Evolutionary conservation across 1,139 yeast species (phyloP), one percentile per base, ranked within the genome.

Genomic region (Suhomyces panamericanus): DNA sequence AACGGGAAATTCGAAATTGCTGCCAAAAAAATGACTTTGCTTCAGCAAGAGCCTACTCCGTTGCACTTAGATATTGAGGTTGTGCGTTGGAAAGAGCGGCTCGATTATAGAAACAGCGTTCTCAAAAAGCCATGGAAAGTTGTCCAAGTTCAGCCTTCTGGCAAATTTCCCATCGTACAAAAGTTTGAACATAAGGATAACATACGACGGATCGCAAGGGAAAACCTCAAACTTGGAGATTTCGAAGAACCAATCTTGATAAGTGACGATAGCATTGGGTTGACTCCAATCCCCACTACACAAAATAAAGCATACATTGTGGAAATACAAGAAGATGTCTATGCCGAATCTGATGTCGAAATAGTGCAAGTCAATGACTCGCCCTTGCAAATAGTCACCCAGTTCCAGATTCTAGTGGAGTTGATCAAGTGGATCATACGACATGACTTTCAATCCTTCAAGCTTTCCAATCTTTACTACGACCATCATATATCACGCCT

Each of bases 401-500:
- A 62, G 29, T 54, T 58, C 33, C 69, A 63, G 37, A 47, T 65
- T 2, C 56, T 60, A 1, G 46, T 63, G 3, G 71, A 64, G 43
- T 55, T 71, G 7, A 50, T 74, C 17, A 54, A 54, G 33, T 67
- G 66, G 62, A 61, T 73, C 6, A 54, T 69, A 3, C 45, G 47
- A 3, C 50, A 53, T n/a, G 40, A 57, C 0, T 58, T 59, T 36
- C 24, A 39, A 6, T 52, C 53, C 6, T 60, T 69, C 37, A 59
- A 57, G 33, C 52, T 71, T 5, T 47, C 52, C 3, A 58, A 66
- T 8, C 52, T 69, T 1, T 70, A 59, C 44, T 44, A 61, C 10
- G 60, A 69, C 35, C 39, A 46, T 0, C 38, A 42, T 1, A 56
- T 75, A 1, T 52, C 58, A 6, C 28, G 42, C 5, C 47, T 65